These are phyloP conservation scores for sweet orange (Citrus sinensis) DNA, from an alignment of 345 rosid species.

Conservation along the genomic window DVS_A1.0 CM039164.1:2222001-2222500, in stretches of 20 bases:
- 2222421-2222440: conserved; percentile 70
- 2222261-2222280: conserved; percentile 50
- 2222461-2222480: conserved; percentile 53
- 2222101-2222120: conserved; percentile 22
- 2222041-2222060: conserved; percentile 18
- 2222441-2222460: conserved; percentile 53
- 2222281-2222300: conserved; percentile 81
- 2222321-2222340: conserved; percentile 57
- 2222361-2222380: conserved; percentile 50
- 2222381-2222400: conserved; percentile 32
- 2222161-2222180: conserved; percentile 48
- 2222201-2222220: conserved; percentile 30
- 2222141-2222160: conserved; percentile 56
- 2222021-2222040: conserved; percentile 8
- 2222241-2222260: conserved; percentile 65
- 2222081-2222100: conserved; percentile 20
- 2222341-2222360: conserved; percentile 34
- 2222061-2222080: conserved; percentile 19
- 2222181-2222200: conserved; percentile 28
- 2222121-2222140: conserved; percentile 27
- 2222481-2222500: conserved; percentile 75
- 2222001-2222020: conserved; percentile 25
- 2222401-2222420: conserved; percentile 49
- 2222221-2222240: conserved; percentile 51
- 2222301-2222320: conserved; percentile 88